Base-by-base conservation (phyloP, 1,139 yeast species). In the Hansenula sp. region DNA sequence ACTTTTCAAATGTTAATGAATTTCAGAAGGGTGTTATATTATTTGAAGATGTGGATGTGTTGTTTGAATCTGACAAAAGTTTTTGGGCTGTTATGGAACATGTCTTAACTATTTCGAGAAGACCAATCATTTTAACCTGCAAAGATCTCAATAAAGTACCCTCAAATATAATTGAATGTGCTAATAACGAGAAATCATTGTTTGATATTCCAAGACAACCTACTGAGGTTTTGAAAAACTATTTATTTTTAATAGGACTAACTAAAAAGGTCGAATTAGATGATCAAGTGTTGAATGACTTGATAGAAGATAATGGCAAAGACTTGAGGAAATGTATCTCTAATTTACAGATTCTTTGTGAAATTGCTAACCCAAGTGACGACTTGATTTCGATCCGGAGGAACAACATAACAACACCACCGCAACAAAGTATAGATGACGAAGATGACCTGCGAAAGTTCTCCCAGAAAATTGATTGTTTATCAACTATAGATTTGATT, bases 61-160 rank as follows among this genome's bases (percentile, higher is more conserved):
- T 91, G 27, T 89, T 84, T 56, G 93, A 84, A 47, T 86, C 81
- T 41, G 71, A 70, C 31, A 77, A 74, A 51, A 79, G 81, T 1
- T 91, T 93, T 58, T 93, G 98, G 97, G 60, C 71, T 2, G 82
- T 84, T 1, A 75, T 90, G 3, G 78, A 76, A 40, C 83, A 79
- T 46, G 71, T 89, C 15, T 65, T 89, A 33, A 71, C 74, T 34
- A 76, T 79, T 28, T 78, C 95, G 0, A 73, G 91, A 53, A 69
- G 96, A 41, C 98, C 99, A 0, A 76, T 93, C 1, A 74, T 91
- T 1, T 58, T 93, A 25, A 88, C 96, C 0, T 89, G 96, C 55
- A 71, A 74, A 15, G 83, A 81, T 50, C 49, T 74, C 2, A 59
- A 68, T 8, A 71, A 65, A 33, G 66, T 89, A 3, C 96, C 96